Evolutionary conservation across 805 yeast species (phyloP), one percentile per base, ranked within the genome.

Genomic region (Cyberlindnera suaveolens): DNA sequence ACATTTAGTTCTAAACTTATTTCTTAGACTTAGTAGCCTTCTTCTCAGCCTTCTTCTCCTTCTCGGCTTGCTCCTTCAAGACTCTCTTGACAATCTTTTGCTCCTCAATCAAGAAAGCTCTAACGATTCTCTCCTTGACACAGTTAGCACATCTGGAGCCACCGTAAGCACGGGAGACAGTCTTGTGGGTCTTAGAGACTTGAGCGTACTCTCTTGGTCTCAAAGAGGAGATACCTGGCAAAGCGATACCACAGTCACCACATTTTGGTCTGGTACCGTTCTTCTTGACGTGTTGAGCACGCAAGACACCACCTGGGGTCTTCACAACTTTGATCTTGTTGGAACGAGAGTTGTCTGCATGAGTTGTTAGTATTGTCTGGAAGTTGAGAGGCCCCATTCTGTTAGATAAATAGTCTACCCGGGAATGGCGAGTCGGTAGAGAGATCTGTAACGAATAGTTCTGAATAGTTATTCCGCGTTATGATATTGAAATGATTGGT

Each of bases 61-160:
- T 85, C 64, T 81, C 89, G 67, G 89, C 84, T 75, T 86, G 87
- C 72, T 89, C 96, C 85, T 91, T 91, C 69, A 93, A 84, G 66
- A 93, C 96, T 78, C 95, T 89, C 90, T 93, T 95, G 71, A 93
- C 99, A 61, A 93, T 90, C 88, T 93, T 95, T 80, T 93, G 98
- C 80, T 93, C 99, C 81, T 95, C 99, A 62, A 93, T 87, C 74
- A 93, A 85, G 89, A 93, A 93, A 68, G 99, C 97, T 80, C 99
- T 91, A 72, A 91, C 91, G 65, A 93, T 83, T 84, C 97, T 88
- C 78, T 91, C 96, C 85, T 91, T 91, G 71, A 91, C 98, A 80
- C 96, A 88, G 87, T 80, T 88, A 73, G 91, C 96, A 80, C 93
- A 88, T 80, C 85, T 85, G 68, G 87, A 82, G 74, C 99, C 99